Conservation (phyloP, 495 filamentous ascomycete genomes). For the Elasticomyces elasticus region DNA sequence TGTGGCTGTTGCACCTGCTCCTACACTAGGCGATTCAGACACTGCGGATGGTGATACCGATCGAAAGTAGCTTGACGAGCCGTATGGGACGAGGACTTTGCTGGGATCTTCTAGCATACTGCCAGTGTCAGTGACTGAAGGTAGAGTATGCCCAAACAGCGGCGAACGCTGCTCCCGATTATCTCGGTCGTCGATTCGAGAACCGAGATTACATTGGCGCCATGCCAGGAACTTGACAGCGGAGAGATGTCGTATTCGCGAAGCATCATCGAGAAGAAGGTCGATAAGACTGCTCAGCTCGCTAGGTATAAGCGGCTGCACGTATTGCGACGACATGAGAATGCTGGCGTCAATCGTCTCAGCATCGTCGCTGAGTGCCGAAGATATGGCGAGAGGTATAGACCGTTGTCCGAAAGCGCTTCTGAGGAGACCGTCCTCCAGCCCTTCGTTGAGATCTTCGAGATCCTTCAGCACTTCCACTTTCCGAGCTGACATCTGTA, state of each 20-base stretch:
- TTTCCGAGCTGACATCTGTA: too few relatives aligned
- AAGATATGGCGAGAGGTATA: conserved; percentile 71
- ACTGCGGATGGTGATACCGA: conserved; percentile 22
- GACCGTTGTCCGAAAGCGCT: too few relatives aligned
- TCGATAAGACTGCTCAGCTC: conserved; percentile 64
- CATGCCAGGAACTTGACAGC: conserved; percentile 79
- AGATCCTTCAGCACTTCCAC: too few relatives aligned
- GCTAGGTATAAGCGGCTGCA: conserved; percentile 69
- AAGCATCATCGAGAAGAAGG: conserved; percentile 67
- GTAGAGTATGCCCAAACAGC: conserved; percentile 7
- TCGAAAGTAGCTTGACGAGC: conserved; percentile 26
- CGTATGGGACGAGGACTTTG: conserved; percentile 27
- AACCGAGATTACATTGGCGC: conserved; percentile 30
- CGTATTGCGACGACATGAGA: conserved; percentile 88
- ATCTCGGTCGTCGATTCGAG: background rate
- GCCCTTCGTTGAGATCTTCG: too few relatives aligned
- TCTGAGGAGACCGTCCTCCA: too few relatives aligned
- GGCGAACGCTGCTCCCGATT: conserved; percentile 3
- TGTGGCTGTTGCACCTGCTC: conserved; percentile 19
- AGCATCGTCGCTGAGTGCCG: conserved; percentile 60
- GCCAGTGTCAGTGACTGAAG: conserved; percentile 14
- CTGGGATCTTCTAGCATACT: conserved; percentile 22
- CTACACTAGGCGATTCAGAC: conserved; percentile 14
- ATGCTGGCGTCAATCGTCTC: conserved; percentile 93
- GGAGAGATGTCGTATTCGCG: conserved; percentile 78